phyloP scores from a whole-genome alignment of 1,284 basidiomycete species.

The Cutaneotrichosporon mucoides region DNA sequence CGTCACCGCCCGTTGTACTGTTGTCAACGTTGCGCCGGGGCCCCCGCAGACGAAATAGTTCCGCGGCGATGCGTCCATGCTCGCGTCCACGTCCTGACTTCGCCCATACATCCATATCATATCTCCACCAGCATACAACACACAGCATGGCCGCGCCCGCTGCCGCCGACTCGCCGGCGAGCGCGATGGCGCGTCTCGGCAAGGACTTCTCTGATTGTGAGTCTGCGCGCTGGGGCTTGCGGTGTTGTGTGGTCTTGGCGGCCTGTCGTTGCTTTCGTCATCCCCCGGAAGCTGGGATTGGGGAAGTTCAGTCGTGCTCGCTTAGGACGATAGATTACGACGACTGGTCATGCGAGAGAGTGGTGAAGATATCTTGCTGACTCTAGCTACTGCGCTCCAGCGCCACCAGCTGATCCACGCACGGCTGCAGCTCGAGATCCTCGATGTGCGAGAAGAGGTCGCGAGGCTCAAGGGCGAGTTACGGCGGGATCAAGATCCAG shows the following conservation, averaged over 20 bases:
- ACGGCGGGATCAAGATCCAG: constrained; percentile 70
- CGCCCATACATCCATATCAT: background rate
- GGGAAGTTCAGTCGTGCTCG: too few species aligned
- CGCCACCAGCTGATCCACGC: constrained; percentile 42
- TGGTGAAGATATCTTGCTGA: background rate
- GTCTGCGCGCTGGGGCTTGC: background rate
- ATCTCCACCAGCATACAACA: background rate
- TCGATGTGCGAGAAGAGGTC: constrained; percentile 58
- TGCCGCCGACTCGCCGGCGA: background rate
- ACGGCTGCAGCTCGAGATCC: constrained; percentile 42
- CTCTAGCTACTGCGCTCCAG: constrained; percentile 32
- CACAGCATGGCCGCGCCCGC: background rate
- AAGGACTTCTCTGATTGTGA: constrained; percentile 19
- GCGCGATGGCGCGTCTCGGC: constrained; percentile 18
- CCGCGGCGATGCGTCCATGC: background rate
- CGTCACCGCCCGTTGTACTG: too few species aligned
- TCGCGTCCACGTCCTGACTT: background rate
- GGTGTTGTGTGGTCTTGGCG: too few species aligned
- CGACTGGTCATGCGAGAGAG: too few species aligned
- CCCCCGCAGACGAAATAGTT: background rate
- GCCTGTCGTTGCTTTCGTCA: too few species aligned
- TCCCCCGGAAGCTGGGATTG: too few species aligned
- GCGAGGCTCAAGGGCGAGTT: constrained; percentile 63
- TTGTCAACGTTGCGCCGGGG: too few species aligned
- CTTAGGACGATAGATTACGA: too few species aligned